Base-by-base conservation (phyloP, 2,329 filamentous ascomycete species). In the Cladosporium halotolerans region DNA sequence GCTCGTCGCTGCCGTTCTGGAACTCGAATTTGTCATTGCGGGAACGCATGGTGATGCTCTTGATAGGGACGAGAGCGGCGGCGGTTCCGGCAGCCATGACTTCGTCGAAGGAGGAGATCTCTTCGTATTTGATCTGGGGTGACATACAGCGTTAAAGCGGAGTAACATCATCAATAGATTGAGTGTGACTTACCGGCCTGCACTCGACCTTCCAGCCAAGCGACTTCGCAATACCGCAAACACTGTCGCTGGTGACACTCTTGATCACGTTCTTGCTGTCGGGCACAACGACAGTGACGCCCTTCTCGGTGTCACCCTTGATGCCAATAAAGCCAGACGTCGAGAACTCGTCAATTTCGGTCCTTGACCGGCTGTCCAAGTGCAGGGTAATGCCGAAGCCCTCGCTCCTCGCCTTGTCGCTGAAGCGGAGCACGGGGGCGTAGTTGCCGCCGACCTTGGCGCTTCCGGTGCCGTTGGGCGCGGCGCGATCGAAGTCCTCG, bases 381-480 rank as follows among this genome's bases (percentile, higher is more conserved):
- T 97, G 92, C 64, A 97, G 77, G 2, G 92, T 97, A 66, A 97
- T 97, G n/a, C 89, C 91, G 66, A 81, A 97, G 32, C 92, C 92
- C 55, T 89, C 81, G 14, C 77, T 74, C 54, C 85, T 77, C 1
- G 93, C 92, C 65, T 81, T 85, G 63, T 95, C 90, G 66, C 88
- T 95, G 79, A 89, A 90, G 53, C 87, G 79, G 64, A 97, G 73
- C 4, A 97, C 92, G 2, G 92, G 92, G 9, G 91, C 92, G 68
- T 97, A 97, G 74, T 97, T 97, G 11, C 92, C 93, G 23, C 93
- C 92, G 3, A 97, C 80, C 74, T 97, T 97, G n/a, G 89, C 92
- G 57, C 83, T 85, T 0, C 92, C 92, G 0, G 88, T 95, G 1
- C 92, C 92, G 63, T 90, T 83, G 1, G 93, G 92, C n/a, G 92